phyloP scores from a whole-genome alignment of 2,329 filamentous ascomycete species.

The Gnomoniopsis sp. region DNA sequence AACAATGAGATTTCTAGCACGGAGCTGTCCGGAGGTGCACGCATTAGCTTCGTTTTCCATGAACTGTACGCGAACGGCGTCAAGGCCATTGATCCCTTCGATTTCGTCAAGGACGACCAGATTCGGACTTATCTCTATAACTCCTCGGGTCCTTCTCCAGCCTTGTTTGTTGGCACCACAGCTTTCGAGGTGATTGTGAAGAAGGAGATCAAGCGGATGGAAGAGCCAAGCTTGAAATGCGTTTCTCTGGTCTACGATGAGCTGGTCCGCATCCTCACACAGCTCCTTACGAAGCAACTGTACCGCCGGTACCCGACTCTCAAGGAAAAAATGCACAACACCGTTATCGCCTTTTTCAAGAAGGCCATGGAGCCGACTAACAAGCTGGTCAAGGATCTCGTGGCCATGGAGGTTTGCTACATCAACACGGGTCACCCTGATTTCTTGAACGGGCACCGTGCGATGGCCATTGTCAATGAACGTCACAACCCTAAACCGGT shows the following conservation, averaged over 20 bases:
- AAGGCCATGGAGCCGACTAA: slow-evolving; percentile 98
- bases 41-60: slow-evolving; percentile 99
- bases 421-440: slow-evolving; percentile 98
- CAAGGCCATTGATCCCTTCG: slow-evolving; percentile 96
- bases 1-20: slow-evolving; percentile 93
- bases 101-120: slow-evolving; percentile 94
- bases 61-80: slow-evolving; percentile 96
- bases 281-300: slow-evolving; percentile 81
- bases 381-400: slow-evolving; percentile 90
- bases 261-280: slow-evolving; percentile 88
- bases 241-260: slow-evolving; percentile 97
- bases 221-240: slow-evolving; percentile 96
- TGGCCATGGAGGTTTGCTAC: slow-evolving; percentile 94
- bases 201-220: slow-evolving; percentile 93
- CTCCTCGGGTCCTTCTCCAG: slow-evolving; percentile 96
- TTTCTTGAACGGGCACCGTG: slow-evolving; percentile 91
- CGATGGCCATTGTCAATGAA: slow-evolving; percentile 96
- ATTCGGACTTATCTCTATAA: slow-evolving; percentile 98
- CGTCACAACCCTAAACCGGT: slow-evolving; percentile 85
- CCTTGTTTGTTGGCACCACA: slow-evolving; percentile 93
- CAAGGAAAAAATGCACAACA: slow-evolving; percentile 94
- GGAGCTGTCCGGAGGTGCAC: slow-evolving; percentile 91
- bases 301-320: slow-evolving; percentile 91
- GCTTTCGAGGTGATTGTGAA: slow-evolving; percentile 99
- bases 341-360: slow-evolving; percentile 95